These are phyloP conservation scores for Macrolepiota albuminosa DNA, from an alignment of 768 basidiomycete genomes.

Conservation along the genomic window DNA sequence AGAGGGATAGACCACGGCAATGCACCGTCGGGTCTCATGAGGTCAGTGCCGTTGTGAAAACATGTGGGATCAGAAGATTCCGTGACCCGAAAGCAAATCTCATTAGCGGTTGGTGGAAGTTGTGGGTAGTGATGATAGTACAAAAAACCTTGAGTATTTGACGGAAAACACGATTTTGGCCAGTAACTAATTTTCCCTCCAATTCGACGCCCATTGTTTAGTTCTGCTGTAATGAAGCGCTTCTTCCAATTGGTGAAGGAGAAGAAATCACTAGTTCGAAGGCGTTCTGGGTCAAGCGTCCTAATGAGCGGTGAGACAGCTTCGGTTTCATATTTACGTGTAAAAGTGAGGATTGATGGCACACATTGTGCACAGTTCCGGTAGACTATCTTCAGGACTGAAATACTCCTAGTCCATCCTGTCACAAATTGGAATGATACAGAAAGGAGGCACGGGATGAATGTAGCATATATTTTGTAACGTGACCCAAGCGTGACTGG, in stretches of 20 bases:
- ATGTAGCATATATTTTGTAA: too few species aligned
- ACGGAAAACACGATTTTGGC: background rate
- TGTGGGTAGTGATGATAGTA: background rate
- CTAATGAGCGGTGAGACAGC: background rate
- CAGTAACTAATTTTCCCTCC: background rate
- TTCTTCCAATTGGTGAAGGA: background rate
- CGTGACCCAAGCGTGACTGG: too few species aligned
- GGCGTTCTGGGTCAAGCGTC: background rate
- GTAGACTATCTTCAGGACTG: background rate
- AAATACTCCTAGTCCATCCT: background rate
- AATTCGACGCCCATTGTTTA: background rate
- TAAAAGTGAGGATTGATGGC: background rate
- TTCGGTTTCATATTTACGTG: background rate
- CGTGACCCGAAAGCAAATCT: background rate
- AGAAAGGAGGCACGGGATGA: too few species aligned
- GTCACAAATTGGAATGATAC: too few species aligned
- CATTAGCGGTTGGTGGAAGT: background rate
- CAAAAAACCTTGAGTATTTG: background rate
- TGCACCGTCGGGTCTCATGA: background rate
- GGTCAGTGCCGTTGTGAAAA: background rate
- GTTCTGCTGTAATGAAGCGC: background rate
- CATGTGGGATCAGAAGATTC: background rate
- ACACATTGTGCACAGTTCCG: background rate
- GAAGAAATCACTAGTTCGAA: background rate
- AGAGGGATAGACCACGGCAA: background rate